Conservation (phyloP, 257 asterid genomes). For the Capsicum rhomboideum region DNA sequence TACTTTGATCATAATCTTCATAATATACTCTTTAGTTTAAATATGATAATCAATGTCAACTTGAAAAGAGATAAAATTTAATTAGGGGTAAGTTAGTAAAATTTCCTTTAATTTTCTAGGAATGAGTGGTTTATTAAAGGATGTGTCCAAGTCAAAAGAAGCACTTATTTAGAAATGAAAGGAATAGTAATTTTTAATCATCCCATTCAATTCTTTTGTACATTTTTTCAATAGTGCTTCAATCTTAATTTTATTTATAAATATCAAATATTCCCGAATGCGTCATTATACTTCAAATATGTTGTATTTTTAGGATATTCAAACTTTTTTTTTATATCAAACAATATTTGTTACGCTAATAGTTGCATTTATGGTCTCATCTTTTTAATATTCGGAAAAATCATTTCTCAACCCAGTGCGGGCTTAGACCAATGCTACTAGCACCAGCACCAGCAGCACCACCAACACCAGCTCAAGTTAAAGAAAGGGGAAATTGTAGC, state of each 20-base stretch:
- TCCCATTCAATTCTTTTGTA: neutral
- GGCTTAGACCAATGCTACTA: neutral
- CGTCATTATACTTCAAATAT: neutral
- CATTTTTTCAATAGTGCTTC: neutral
- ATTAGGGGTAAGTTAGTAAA: no score
- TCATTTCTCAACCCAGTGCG: slow-evolving; percentile 8
- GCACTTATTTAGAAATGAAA: neutral
- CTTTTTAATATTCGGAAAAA: neutral
- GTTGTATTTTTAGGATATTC: neutral
- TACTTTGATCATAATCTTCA: no score
- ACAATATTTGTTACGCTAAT: neutral
- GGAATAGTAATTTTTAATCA: neutral
- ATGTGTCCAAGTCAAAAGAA: no score
- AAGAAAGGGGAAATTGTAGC: slow-evolving; percentile 13
- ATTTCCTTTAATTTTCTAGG: no score
- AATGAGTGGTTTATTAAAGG: no score
- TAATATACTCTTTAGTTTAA: no score
- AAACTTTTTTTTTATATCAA: neutral
- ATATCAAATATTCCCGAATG: neutral
- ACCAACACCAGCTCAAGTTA: neutral
- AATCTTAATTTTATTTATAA: neutral
- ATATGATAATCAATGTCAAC: no score
- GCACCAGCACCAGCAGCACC: neutral
- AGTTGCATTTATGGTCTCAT: neutral
- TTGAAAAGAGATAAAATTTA: no score